Evolutionary conservation across 1,284 basidiomycete species (phyloP).

Genomic region (Malassezia restricta): DNA sequence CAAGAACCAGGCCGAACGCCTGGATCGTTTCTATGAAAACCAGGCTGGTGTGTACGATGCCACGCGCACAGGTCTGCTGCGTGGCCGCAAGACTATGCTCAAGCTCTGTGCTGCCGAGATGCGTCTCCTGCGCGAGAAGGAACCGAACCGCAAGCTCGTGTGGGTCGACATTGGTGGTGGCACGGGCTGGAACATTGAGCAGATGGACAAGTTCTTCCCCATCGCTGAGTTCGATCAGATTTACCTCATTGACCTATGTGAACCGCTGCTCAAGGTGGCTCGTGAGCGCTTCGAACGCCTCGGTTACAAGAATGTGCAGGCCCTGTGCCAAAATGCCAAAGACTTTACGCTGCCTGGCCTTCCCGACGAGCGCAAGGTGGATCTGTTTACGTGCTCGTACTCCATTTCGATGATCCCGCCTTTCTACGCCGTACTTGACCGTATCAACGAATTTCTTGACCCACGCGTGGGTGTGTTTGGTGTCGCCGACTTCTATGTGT

Average conservation of each 20-base stretch:
- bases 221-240: constrained; percentile 48
- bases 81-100: constrained; percentile 44
- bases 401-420: constrained; percentile 53
- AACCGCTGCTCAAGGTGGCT: constrained; percentile 62
- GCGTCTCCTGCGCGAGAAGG: constrained; percentile 47
- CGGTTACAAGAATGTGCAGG: constrained; percentile 64
- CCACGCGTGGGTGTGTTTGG: constrained; percentile 58
- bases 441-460: constrained; percentile 60
- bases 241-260: constrained; percentile 65
- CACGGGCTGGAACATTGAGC: constrained; percentile 70
- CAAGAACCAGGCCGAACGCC: constrained; percentile 38
- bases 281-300: constrained; percentile 57
- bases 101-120: constrained; percentile 59
- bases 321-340: constrained; percentile 64
- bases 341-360: constrained; percentile 57
- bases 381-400: constrained; percentile 46
- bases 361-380: constrained; percentile 28
- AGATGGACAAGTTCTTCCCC: constrained; percentile 63
- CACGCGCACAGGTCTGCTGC: constrained; percentile 39
- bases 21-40: constrained; percentile 42
- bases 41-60: constrained; percentile 45
- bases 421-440: constrained; percentile 60
- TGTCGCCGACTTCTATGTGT: constrained; percentile 70
- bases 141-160: constrained; percentile 53
- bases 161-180: constrained; percentile 77